These are phyloP conservation scores for Scytalidium lignicola DNA, from an alignment of 2,329 filamentous ascomycete species.

Conservation along the genomic window DNA sequence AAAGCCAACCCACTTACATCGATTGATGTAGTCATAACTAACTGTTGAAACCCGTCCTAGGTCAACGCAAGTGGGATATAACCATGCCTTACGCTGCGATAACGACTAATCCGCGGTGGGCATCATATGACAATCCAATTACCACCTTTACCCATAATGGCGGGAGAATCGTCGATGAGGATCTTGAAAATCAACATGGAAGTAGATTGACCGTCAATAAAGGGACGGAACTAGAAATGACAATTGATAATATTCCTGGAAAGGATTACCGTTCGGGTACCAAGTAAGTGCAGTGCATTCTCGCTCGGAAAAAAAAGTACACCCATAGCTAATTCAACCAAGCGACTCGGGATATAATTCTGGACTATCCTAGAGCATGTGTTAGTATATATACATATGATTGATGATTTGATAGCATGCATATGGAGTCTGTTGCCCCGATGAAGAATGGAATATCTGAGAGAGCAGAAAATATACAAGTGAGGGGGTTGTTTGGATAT, in stretches of 20 bases:
- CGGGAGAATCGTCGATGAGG: conserved; percentile 10
- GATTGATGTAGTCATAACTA: conserved; percentile 11
- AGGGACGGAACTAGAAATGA: not conserved
- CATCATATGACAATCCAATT: conserved; percentile 9
- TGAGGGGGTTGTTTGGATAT: too few species aligned
- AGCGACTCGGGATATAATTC: too few species aligned
- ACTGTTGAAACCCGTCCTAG: not conserved
- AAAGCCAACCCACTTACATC: conserved; percentile 4
- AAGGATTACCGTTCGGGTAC: too few species aligned
- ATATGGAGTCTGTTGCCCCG: too few species aligned
- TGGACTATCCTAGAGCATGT: too few species aligned
- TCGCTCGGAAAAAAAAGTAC: too few species aligned
- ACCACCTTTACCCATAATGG: conserved; percentile 10
- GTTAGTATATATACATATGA: too few species aligned
- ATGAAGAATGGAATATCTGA: too few species aligned
- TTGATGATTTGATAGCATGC: too few species aligned
- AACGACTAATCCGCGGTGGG: not conserved
- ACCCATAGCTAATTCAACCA: too few species aligned
- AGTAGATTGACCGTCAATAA: not conserved
- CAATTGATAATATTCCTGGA: not conserved
- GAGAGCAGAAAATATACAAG: too few species aligned
- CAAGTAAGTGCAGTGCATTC: too few species aligned
- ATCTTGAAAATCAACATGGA: not conserved
- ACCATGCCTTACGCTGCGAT: not conserved
- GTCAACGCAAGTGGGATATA: conserved; percentile 11